Base-by-base conservation (phyloP, 2,329 filamentous ascomycete genomes). In the Fusarium anthophilum region DNA sequence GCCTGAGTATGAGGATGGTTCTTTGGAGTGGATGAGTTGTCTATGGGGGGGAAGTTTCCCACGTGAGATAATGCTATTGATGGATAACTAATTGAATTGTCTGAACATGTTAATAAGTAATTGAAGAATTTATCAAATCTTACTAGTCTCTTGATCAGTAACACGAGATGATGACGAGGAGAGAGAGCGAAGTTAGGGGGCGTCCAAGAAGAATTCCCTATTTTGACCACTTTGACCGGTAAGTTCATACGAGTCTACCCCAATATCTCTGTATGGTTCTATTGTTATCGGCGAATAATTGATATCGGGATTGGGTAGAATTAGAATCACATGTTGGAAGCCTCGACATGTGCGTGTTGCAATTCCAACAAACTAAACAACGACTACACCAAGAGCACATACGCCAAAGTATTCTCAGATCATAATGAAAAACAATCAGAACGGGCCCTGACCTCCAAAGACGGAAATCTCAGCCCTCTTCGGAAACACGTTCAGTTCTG, bases 401-500 rank as follows among this genome's bases (percentile, higher is more conserved):
- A 47, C 39, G 38, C 26, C 17, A 30, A 47, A 59, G 26, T 47
- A 17, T 59, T 11, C 11, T 30, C 35, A 41, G n/a, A 20, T 43
- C 26, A 22, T 17, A 5, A 24, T 2, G n/a, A 37, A 26, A 14
- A 13, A 8, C 18, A 15, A 15, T n/a, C 1, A 6, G 9, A 20
- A 13, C 26, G 6, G 26, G 26, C 26, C 26, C 6, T 26, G 26
- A 7, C 6, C 26, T 26, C 26, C 26, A 56, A 26, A 43, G 15
- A 51, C 6, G 28, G 20, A 54, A 17, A 47, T 9, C 32, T 44
- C 48, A 72, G 37, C 13, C 39, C 60, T 53, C 73, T 86, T 0
- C 84, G 85, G 57, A 82, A 82, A 47, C 84, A 86, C 55, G 69
- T 82, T 43, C 75, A 81, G 9, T 86, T 85, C 77, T 86, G 82